These are phyloP conservation scores for Loxodes magnus DNA, from an alignment of 73 alveolate genomes.

Conservation along the genomic window DNA sequence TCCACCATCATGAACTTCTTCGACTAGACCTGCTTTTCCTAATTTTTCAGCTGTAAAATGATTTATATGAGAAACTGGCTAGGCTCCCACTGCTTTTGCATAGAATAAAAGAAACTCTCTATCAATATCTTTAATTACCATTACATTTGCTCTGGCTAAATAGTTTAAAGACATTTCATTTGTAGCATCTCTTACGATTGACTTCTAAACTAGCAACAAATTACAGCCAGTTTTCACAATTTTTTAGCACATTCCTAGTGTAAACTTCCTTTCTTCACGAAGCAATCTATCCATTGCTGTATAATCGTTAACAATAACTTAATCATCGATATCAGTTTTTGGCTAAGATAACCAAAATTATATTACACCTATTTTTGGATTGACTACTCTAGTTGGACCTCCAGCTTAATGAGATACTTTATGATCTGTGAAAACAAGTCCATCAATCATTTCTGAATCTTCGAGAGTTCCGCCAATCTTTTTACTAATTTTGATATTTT, in stretches of 20 bases:
- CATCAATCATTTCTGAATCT: constrained; percentile 96
- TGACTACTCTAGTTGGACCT: constrained; percentile 84
- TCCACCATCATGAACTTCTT: constrained; percentile 80
- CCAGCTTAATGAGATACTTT: constrained; percentile 92
- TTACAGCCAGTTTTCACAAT: constrained; percentile 94
- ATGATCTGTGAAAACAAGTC: constrained; percentile 89
- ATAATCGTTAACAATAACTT: constrained; percentile 82
- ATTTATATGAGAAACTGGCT: constrained; percentile 95
- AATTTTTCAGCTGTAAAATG: constrained; percentile 92
- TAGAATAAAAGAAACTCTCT: constrained; percentile 97
- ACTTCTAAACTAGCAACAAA: constrained; percentile 92
- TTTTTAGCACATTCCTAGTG: constrained; percentile 30
- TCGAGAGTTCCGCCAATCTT: constrained; percentile 98
- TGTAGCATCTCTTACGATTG: constrained; percentile 96
- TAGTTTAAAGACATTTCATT: constrained; percentile 93
- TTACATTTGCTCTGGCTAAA: constrained; percentile 94
- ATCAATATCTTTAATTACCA: constrained; percentile 97
- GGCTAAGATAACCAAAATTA: constrained; percentile 98
- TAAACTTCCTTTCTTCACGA: constrained; percentile 95
- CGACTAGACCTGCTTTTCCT: constrained; percentile 84
- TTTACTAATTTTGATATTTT: constrained; percentile 76
- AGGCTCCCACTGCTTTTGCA: constrained; percentile 34
- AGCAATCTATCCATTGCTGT: constrained; percentile 97
- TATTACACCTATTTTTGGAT: constrained; percentile 95
- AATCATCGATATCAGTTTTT: constrained; percentile 97